phyloP scores from a whole-genome alignment of 2,329 filamentous ascomycete genomes.

The Talaromyces marneffei region DNA sequence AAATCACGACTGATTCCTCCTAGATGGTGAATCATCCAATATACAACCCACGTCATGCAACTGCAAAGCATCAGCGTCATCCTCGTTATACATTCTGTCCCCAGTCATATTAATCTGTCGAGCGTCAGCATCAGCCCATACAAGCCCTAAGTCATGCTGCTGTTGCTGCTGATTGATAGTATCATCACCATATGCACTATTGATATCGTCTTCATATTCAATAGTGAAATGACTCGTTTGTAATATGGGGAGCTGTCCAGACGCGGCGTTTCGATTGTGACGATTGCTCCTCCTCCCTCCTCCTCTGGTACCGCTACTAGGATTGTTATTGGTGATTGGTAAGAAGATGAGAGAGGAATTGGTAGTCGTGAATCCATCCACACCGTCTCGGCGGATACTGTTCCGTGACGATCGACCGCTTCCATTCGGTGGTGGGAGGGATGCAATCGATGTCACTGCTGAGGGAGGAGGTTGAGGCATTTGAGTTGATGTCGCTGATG shows the following conservation, averaged over 20 bases:
- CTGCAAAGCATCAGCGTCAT: slow-evolving; percentile 7
- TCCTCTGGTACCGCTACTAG: not conserved
- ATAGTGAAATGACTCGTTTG: slow-evolving; percentile 14
- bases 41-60: slow-evolving; percentile 14
- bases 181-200: not conserved
- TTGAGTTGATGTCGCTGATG: not conserved
- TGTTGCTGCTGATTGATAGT: not conserved
- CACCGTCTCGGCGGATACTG: not conserved
- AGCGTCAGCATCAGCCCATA: not conserved
- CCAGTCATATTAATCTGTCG: not conserved
- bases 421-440: not conserved
- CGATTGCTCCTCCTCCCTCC: not conserved
- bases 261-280: not conserved
- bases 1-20: not conserved
- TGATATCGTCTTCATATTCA: slow-evolving; percentile 11
- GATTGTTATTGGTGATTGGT: not conserved
- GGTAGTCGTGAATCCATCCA: not conserved
- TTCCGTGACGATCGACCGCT: slow-evolving; percentile 7
- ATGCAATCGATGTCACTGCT: not conserved
- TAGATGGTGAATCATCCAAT: slow-evolving; percentile 3
- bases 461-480: not conserved
- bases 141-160: not conserved
- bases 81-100: slow-evolving; percentile 2
- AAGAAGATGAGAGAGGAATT: slow-evolving; percentile 4
- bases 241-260: slow-evolving; percentile 7